These are phyloP conservation scores for Phytopythium montanum DNA, from an alignment of 352 stramenopile genomes.

Conservation along the genomic window DNA sequence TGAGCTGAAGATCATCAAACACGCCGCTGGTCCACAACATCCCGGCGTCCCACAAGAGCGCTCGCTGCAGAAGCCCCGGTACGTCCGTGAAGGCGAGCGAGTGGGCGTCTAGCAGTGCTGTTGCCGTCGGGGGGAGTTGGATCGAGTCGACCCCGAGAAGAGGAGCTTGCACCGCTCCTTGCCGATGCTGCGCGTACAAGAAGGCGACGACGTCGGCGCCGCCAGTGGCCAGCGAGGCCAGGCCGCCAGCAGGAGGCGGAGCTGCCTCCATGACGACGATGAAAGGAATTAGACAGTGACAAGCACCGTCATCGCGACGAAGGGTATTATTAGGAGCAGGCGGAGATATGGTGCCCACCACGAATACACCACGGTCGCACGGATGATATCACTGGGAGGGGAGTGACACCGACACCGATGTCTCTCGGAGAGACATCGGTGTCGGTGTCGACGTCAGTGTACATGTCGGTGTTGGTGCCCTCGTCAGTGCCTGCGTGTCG, in stretches of 20 bases:
- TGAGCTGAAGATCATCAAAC: background rate
- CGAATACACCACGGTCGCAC: too few relatives aligned
- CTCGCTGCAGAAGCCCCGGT: background rate
- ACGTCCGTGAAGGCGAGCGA: background rate
- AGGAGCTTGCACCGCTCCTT: background rate
- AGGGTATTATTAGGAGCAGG: background rate
- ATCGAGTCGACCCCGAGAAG: background rate
- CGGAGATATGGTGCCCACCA: background rate
- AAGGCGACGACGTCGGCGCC: constrained; percentile 1
- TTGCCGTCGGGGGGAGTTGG: background rate
- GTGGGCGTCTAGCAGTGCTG: background rate
- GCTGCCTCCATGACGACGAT: background rate
- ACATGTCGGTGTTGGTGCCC: too few relatives aligned
- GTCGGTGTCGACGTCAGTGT: too few relatives aligned
- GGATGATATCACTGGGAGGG: too few relatives aligned
- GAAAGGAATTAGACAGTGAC: background rate
- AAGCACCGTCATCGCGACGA: background rate
- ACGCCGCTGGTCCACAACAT: background rate
- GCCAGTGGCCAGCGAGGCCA: background rate
- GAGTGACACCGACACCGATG: too few relatives aligned
- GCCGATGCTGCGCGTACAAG: background rate
- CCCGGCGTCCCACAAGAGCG: constrained; percentile 5
- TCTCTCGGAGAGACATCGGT: too few relatives aligned
- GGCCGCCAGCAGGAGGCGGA: background rate
- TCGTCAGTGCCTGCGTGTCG: too few relatives aligned